Evolutionary conservation across 805 yeast species (phyloP), one percentile per base, ranked within the genome.

Genomic region (Helenozyma rhizophorensis): DNA sequence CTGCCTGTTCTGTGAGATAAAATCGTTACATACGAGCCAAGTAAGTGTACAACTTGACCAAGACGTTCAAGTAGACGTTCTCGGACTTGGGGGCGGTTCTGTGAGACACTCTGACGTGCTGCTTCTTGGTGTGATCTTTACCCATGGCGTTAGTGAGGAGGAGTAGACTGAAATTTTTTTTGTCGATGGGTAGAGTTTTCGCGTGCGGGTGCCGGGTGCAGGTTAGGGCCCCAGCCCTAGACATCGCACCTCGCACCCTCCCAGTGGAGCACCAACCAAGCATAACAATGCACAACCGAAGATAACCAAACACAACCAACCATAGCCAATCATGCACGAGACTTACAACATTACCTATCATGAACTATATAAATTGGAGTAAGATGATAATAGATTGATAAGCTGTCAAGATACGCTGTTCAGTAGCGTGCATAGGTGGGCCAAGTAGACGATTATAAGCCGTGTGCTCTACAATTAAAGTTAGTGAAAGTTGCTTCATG

Each of bases 31-130:
- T 85, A 86, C 98, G 97, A 77, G 97, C 96, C 75, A 93, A 81
- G 94, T 87, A 93, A 68, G 97, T 74, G 87, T 89, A 93, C 62
- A 93, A 79, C 83, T 90, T 90, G 72, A 90, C 97, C 74, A 93
- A 83, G 68, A 93, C 75, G 75, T 83, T 84, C 76, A 93, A 79
- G 96, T 93, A 93, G 76, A 89, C 96, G 70, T 93, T 93, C 77
- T 93, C 96, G 55, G 97, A 90, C 80, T 87, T 87, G 77, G 98
- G 99, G 74, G 97, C 97, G 68, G 83, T 75, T 78, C 99, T 88
- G 87, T 87, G 95, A 74, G 95, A 82, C 57, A 82, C 74, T 76
- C 88, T 86, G 67, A 77, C 79, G 83, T 93, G 99, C 76, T 87
- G 97, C 75, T 90, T 93, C 70, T 80, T 69, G 74, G 83, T 78